Evolutionary conservation across 345 rosid genomes (phyloP).

Genomic region (Euphorbia peplus): DNA sequence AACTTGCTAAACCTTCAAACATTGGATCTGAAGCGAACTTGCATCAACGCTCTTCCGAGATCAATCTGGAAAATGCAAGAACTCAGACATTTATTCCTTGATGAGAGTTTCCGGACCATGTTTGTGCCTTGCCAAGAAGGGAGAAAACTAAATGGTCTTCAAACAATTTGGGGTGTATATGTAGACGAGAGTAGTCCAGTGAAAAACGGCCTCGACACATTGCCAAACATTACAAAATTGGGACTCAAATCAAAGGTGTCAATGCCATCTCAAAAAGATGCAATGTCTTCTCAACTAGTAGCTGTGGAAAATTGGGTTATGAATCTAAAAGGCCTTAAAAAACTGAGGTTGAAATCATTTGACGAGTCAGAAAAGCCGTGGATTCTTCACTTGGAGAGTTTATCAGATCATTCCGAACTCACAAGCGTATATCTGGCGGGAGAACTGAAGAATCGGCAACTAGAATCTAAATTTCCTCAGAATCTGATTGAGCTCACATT

Average conservation of each 20-base stretch:
- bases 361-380: not conserved
- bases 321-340: not conserved
- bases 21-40: constrained; percentile 20
- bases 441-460: not conserved
- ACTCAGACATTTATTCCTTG: constrained; percentile 14
- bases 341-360: constrained; percentile 8
- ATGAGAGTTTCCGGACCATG: constrained; percentile 10
- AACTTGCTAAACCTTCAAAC: constrained; percentile 22
- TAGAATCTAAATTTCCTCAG: constrained; percentile 10
- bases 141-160: not conserved
- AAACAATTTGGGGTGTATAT: not conserved
- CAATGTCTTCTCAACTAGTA: not conserved
- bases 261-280: not conserved
- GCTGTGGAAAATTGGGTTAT: not conserved
- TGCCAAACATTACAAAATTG: not conserved
- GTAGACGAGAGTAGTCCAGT: constrained; percentile 1
- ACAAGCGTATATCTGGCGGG: not conserved
- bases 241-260: not conserved
- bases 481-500: constrained; percentile 19
- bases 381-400: not conserved
- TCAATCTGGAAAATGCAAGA: constrained; percentile 15
- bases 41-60: constrained; percentile 10
- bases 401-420: not conserved
- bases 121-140: not conserved
- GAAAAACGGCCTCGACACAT: not conserved